Evolutionary conservation across 192 early-diverging fungal species (phyloP), one percentile per base, ranked within the genome.

Genomic region (Pilobolus umbonatus): DNA sequence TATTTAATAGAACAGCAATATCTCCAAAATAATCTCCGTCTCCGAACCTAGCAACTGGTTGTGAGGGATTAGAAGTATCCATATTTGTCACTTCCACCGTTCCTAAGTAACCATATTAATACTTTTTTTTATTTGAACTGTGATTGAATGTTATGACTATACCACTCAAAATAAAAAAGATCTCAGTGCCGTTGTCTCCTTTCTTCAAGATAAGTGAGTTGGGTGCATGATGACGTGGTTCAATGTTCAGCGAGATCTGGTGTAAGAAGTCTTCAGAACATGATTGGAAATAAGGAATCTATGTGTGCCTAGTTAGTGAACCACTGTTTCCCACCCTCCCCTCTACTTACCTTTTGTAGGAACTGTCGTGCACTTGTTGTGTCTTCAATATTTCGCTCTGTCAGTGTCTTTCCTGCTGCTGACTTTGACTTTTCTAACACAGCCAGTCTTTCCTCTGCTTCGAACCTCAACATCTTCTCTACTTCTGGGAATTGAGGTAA

Each of bases 81-180:
- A 22, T 29, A 25, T 35, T 78, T 45, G 31, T 64, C 59, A 34
- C 48, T 14, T 61, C 60, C 0, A 50, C 60, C 1, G 60, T 52
- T 4, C 60, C 60, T 61, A 38, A 22, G n/a, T n/a, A n/a, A n/a
- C n/a, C n/a, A 51, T 14, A 14, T 19, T 14, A 35, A 17, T 28
- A 5, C 21, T 44, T 21, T 19, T 19, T 9, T 19, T 21, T 21
- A 44, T 12, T 19, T 44, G 43, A 15, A 44, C 4, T 11, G 22
- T 10, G 17, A 25, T n/a, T 25, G 15, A 31, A 5, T 9, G 21
- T 3, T 22, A 38, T 5, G 9, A 46, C 14, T 5, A 10, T 68
- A 28, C 89, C 89, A 19, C 79, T 76, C 17, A 80, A 65, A 55
- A 92, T 77, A 67, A 92, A 92, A 52, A 85, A 92, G 67, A 91